These are phyloP conservation scores for Massarina eburnea DNA, from an alignment of 2,329 filamentous ascomycete species.

Conservation along the genomic window DNA sequence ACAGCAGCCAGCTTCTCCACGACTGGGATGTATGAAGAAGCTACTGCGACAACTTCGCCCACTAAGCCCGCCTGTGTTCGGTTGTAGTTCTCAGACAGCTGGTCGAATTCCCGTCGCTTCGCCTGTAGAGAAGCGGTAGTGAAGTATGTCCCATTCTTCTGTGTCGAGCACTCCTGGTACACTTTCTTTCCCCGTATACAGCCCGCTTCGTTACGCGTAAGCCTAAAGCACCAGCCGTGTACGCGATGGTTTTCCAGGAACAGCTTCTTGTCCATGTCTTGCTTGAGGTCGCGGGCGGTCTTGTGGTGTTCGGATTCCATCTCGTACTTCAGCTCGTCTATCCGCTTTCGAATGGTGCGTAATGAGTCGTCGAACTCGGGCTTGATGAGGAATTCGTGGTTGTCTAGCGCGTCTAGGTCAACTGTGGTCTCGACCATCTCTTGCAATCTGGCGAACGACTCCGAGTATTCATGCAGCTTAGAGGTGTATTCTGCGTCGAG, in stretches of 20 bases:
- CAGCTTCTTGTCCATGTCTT: constrained; percentile 97
- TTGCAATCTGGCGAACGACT: constrained; percentile 80
- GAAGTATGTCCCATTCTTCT: constrained; percentile 99
- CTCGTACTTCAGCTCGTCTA: constrained; percentile 78
- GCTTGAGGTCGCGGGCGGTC: constrained; percentile 78
- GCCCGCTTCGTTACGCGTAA: constrained; percentile 86
- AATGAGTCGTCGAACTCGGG: constrained; percentile 93
- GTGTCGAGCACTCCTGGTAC: constrained; percentile 94
- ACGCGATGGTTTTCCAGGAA: constrained; percentile 96
- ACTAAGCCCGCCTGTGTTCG: constrained; percentile 90
- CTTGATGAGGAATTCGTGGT: constrained; percentile 98
- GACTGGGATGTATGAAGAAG: constrained; percentile 91
- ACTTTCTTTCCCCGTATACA: constrained; percentile 89
- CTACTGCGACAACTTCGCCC: constrained; percentile 87
- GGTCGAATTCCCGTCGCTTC: constrained; percentile 87
- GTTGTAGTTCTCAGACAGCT: constrained; percentile 92
- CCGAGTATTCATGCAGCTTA: constrained; percentile 72
- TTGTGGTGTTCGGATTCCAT: constrained; percentile 81
- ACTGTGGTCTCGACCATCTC: constrained; percentile 99
- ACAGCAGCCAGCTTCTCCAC: constrained; percentile 86
- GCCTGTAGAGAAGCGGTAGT: constrained; percentile 81
- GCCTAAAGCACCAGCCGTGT: constrained; percentile 93
- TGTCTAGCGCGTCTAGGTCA: constrained; percentile 90
- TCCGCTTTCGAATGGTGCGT: constrained; percentile 83
- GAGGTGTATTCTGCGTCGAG: constrained; percentile 85